These are phyloP conservation scores for Heliamphora pulchella DNA, from an alignment of 179 eudicot genomes.

Conservation along the genomic window DNA sequence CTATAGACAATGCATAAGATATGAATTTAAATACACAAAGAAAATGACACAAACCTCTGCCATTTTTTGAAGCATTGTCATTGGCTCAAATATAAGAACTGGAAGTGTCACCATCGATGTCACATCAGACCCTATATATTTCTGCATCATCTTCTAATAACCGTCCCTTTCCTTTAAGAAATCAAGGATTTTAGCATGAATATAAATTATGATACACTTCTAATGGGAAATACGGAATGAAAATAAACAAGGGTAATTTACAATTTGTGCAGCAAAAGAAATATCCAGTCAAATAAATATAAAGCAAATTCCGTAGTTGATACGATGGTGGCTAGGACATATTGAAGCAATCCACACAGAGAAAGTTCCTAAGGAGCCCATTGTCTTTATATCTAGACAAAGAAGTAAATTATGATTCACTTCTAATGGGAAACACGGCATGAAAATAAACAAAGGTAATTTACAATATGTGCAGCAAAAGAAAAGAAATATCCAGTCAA, in stretches of 20 bases:
- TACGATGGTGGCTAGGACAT: neutral
- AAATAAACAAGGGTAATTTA: neutral
- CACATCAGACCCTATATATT: constrained; percentile 85
- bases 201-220: neutral
- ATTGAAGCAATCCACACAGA: neutral
- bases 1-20: neutral
- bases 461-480: neutral
- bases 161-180: constrained; percentile 67
- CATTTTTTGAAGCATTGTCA: constrained; percentile 98
- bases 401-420: neutral
- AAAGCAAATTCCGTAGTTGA: neutral
- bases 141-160: constrained; percentile 97
- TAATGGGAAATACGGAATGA: neutral
- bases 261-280: neutral
- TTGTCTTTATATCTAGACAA: neutral
- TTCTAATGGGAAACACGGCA: neutral
- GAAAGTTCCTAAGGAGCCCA: neutral
- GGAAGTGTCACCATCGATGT: constrained; percentile 98
- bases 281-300: neutral
- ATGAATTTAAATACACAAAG: neutral
- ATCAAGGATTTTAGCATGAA: constrained; percentile 3
- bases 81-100: constrained; percentile 92
- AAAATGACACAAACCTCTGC: constrained; percentile 69
- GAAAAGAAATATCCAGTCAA: neutral
- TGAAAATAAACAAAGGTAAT: neutral